Percentiles rank a stretch among this genome's conserved stretches.
phyloP scores from a whole-genome alignment of 2,329 filamentous ascomycete genomes.

The Chaetomium strumarium region DNA sequence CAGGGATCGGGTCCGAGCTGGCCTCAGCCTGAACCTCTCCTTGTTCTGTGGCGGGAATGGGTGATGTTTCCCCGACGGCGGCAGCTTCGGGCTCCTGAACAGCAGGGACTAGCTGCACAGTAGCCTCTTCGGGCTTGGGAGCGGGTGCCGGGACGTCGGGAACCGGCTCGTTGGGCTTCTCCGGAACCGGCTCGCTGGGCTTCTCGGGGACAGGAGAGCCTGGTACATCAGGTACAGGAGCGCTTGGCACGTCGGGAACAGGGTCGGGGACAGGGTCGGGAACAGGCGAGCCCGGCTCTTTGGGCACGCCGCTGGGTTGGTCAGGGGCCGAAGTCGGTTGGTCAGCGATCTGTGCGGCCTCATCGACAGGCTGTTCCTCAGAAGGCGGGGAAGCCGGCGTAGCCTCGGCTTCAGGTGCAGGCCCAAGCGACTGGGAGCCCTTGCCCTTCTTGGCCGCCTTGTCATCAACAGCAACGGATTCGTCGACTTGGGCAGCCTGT shows the following conservation, averaged over 20 bases:
- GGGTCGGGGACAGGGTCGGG: background rate
- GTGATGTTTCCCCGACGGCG: background rate
- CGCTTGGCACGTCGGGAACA: background rate
- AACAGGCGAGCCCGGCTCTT: background rate
- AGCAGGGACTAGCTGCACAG: background rate
- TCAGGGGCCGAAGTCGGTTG: background rate
- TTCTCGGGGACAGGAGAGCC: background rate
- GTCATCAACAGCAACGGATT: background rate
- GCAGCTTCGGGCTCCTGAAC: background rate
- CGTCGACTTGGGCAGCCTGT: background rate
- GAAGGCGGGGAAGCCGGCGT: background rate
- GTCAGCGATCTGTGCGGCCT: background rate
- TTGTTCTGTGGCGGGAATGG: background rate
- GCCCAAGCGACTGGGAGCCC: conserved; percentile 15
- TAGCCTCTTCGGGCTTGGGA: background rate
- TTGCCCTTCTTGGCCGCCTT: conserved; percentile 21
- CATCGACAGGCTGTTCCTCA: background rate
- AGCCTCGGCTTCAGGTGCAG: background rate
- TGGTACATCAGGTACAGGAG: background rate
- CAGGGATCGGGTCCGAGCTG: background rate
- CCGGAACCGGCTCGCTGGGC: background rate
- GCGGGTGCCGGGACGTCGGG: conserved; percentile 7
- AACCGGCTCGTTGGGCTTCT: background rate
- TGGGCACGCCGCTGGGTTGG: background rate
- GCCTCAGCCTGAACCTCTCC: conserved; percentile 1